A percentile compares a stretch with the other conserved stretches of the same genome.
Conservation (phyloP, 2,329 filamentous ascomycete species). For the Aaosphaeria pasadenensis region DNA sequence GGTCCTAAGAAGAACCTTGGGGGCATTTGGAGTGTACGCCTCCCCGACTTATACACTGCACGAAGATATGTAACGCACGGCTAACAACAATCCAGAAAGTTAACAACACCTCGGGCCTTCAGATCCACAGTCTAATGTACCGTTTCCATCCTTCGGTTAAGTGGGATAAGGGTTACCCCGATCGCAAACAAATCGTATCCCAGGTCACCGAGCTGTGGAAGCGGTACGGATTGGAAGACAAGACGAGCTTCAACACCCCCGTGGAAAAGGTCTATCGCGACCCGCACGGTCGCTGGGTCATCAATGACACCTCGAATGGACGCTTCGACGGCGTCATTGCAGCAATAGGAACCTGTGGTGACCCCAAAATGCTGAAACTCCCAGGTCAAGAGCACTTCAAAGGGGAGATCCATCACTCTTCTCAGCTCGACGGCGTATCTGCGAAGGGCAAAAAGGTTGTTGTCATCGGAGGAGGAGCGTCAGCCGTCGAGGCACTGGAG, state of each 20-base stretch:
- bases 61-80: not conserved
- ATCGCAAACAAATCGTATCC: conserved; percentile 69
- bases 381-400: conserved; percentile 70
- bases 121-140: conserved; percentile 86
- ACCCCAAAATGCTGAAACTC: conserved; percentile 69
- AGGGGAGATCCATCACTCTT: conserved; percentile 73
- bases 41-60: not conserved
- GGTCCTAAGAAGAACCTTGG: conserved; percentile 65
- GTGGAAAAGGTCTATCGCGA: conserved; percentile 71
- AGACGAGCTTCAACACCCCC: conserved; percentile 68
- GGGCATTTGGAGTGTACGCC: conserved; percentile 73
- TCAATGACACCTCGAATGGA: conserved; percentile 70
- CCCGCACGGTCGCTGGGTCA: conserved; percentile 67
- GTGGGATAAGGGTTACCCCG: conserved; percentile 75
- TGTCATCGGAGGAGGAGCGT: conserved; percentile 76
- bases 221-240: conserved; percentile 66
- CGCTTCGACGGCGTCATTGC: conserved; percentile 76
- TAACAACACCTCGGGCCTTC: conserved; percentile 77
- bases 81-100: conserved; percentile 56
- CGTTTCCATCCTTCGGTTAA: conserved; percentile 78
- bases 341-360: conserved; percentile 77
- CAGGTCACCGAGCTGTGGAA: conserved; percentile 74
- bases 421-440: conserved; percentile 67
- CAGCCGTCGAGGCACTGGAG: conserved; percentile 78
- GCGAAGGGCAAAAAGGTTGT: conserved; percentile 73